Evolutionary conservation across 306 rosid species (phyloP).

Genomic region (Betula pendula): DNA sequence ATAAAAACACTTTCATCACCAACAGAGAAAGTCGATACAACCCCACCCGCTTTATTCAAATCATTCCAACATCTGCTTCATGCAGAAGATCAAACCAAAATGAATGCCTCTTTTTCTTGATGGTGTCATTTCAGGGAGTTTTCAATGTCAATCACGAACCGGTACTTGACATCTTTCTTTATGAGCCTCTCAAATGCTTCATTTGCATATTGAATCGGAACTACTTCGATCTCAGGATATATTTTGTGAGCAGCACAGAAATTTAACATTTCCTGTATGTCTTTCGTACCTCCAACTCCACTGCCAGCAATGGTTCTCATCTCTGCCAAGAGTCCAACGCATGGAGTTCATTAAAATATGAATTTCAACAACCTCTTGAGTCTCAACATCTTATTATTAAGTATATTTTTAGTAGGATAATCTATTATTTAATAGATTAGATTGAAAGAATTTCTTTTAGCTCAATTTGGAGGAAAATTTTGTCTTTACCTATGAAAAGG

Average conservation of each 20-base stretch:
- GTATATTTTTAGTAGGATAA: too few relatives aligned
- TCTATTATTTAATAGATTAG: too few relatives aligned
- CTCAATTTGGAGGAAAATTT: too few relatives aligned
- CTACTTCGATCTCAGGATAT: slow-evolving; percentile 65
- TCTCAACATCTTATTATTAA: too few relatives aligned
- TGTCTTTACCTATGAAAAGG: slow-evolving; percentile 51
- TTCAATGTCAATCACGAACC: slow-evolving; percentile 77
- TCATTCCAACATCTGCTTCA: not conserved
- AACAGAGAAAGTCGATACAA: not conserved
- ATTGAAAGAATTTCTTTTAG: too few relatives aligned
- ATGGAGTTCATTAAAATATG: not conserved
- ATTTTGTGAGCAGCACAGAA: slow-evolving; percentile 64
- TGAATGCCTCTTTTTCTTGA: not conserved
- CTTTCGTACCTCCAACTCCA: slow-evolving; percentile 58
- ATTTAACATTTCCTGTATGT: slow-evolving; percentile 66
- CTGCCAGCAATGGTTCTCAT: slow-evolving; percentile 63
- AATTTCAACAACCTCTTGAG: slow-evolving; percentile 6
- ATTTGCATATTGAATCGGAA: slow-evolving; percentile 69
- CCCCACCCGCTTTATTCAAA: not conserved
- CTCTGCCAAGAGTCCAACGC: slow-evolving; percentile 42
- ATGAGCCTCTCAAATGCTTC: slow-evolving; percentile 76
- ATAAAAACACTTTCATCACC: not conserved
- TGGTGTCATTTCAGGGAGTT: slow-evolving; percentile 51
- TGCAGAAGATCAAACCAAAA: not conserved
- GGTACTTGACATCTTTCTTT: slow-evolving; percentile 65